Evolutionary conservation across 441 rosid genomes (phyloP).

Genomic region (Jatropha podagrica): DNA sequence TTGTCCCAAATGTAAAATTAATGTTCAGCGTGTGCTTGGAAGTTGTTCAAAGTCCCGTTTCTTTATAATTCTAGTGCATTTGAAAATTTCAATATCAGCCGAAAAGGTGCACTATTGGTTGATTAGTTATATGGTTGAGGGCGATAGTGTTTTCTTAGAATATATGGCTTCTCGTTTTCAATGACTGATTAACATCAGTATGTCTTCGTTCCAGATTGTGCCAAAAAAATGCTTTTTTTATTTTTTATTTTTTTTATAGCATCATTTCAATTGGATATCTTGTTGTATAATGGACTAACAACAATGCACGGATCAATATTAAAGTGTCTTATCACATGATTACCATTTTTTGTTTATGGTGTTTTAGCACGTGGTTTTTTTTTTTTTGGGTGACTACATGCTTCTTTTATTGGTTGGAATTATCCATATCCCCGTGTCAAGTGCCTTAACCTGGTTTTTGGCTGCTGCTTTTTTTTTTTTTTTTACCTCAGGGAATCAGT

Average conservation of each 20-base stretch:
- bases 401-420: not conserved
- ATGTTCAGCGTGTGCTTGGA: not conserved
- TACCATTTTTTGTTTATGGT: no score
- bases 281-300: not conserved
- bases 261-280: not conserved
- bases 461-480: constrained; percentile 13
- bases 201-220: not conserved
- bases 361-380: not conserved
- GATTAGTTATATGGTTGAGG: not conserved
- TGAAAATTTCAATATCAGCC: not conserved
- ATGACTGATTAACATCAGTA: not conserved
- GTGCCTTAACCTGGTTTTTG: not conserved
- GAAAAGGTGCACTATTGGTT: not conserved
- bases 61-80: not conserved
- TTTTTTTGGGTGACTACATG: not conserved
- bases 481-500: constrained; percentile 46
- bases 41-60: not conserved
- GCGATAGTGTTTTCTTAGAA: not conserved
- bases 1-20: not conserved
- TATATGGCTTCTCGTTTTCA: not conserved
- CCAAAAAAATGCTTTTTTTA: no score
- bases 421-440: not conserved
- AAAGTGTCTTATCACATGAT: not conserved
- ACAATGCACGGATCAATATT: not conserved
- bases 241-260: not conserved